These are phyloP conservation scores for Limnanthes douglasii DNA, from an alignment of 345 rosid species.

Conservation along the genomic window DNA sequence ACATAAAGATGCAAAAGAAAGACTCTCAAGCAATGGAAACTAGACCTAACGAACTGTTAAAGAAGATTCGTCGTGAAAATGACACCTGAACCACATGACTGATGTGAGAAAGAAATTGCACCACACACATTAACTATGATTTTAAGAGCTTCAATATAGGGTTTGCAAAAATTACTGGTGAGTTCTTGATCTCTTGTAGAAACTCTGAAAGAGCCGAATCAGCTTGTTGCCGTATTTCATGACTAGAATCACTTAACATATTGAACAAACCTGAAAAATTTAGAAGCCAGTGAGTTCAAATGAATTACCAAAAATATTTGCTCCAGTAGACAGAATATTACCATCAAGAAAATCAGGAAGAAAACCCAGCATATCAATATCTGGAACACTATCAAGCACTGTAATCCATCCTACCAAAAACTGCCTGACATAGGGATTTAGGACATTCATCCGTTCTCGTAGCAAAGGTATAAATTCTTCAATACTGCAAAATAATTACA, in stretches of 20 bases:
- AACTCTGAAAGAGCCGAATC: constrained; percentile 99
- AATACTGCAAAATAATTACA: constrained; percentile 54
- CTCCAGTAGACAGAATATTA: constrained; percentile 20
- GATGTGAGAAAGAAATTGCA: too few species aligned
- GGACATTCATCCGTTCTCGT: constrained; percentile 93
- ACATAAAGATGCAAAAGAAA: too few species aligned
- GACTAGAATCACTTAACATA: constrained; percentile 97
- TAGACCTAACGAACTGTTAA: background rate
- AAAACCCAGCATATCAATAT: constrained; percentile 98
- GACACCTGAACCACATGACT: too few species aligned
- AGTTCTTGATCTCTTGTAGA: constrained; percentile 98
- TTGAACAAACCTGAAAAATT: constrained; percentile 77
- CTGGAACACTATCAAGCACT: constrained; percentile 98
- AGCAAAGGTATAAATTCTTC: constrained; percentile 97
- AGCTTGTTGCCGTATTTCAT: constrained; percentile 97
- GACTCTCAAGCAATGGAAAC: too few species aligned
- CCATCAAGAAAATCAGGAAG: constrained; percentile 99
- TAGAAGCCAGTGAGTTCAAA: constrained; percentile 6
- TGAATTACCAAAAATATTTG: constrained; percentile 1
- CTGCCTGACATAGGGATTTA: constrained; percentile 90
- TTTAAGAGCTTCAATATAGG: background rate
- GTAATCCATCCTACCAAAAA: constrained; percentile 99
- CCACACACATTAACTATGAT: too few species aligned
- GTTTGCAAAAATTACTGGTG: constrained; percentile 51
- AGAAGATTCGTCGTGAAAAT: too few species aligned